Evolutionary conservation across 495 filamentous ascomycete genomes (phyloP).

Genomic region (Neurospora sp.): DNA sequence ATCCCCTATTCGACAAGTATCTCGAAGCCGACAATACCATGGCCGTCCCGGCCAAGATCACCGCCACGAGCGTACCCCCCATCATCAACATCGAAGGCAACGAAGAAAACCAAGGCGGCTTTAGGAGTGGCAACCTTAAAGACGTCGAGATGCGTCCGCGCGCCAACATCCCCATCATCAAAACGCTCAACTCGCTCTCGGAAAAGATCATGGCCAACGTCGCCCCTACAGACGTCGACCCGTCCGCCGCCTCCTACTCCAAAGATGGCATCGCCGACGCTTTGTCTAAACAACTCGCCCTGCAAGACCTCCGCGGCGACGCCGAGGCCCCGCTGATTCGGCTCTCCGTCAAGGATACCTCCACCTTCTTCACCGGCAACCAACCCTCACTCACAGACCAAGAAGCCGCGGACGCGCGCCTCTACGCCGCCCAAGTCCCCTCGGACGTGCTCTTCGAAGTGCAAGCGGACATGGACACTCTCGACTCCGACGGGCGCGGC

Average conservation of each 20-base stretch:
- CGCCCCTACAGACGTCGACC: constrained; percentile 59
- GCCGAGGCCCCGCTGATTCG: constrained; percentile 61
- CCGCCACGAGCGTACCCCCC: constrained; percentile 59
- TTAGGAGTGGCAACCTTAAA: constrained; percentile 66
- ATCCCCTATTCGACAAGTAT: constrained; percentile 77
- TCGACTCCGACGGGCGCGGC: constrained; percentile 36
- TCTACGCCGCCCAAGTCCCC: constrained; percentile 59
- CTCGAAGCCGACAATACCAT: constrained; percentile 56
- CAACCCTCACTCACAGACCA: constrained; percentile 32
- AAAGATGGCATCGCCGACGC: constrained; percentile 62
- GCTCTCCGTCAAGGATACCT: constrained; percentile 81
- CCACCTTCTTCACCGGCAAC: constrained; percentile 58
- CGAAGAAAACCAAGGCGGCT: constrained; percentile 68
- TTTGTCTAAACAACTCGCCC: constrained; percentile 58
- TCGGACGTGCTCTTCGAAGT: constrained; percentile 53
- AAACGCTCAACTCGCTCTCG: constrained; percentile 74
- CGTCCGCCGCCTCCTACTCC: constrained; percentile 22
- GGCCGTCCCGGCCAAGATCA: constrained; percentile 37
- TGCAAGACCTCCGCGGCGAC: constrained; percentile 77
- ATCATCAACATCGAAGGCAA: constrained; percentile 90
- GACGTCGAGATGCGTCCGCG: constrained; percentile 79
- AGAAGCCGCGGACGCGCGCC: constrained; percentile 43
- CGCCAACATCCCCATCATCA: constrained; percentile 52
- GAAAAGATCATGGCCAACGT: constrained; percentile 87
- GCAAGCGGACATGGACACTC: constrained; percentile 46